These are phyloP conservation scores for Caloboletus inedulis DNA, from an alignment of 1,284 basidiomycete species.

Conservation along the genomic window DNA sequence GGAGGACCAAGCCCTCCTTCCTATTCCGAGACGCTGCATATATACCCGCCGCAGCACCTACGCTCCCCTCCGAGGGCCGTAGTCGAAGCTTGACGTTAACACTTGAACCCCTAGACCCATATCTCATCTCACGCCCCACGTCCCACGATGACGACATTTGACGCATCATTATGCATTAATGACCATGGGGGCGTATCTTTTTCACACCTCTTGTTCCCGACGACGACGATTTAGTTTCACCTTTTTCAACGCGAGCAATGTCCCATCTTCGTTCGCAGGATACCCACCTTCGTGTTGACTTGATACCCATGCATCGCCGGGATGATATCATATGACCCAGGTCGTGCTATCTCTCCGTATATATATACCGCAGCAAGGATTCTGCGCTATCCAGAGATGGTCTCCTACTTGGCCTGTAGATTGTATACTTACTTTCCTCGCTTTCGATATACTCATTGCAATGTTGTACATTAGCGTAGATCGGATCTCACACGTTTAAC, in stretches of 20 bases:
- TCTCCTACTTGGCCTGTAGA: background rate
- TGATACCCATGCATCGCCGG: slow-evolving; percentile 10
- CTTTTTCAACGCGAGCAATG: background rate
- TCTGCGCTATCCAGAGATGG: background rate
- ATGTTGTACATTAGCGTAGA: background rate
- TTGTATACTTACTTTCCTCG: too few relatives aligned
- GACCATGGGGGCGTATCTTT: background rate
- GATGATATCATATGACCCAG: background rate
- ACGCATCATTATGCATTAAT: background rate
- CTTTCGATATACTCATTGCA: background rate
- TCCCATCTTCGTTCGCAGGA: background rate
- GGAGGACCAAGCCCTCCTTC: slow-evolving; percentile 14
- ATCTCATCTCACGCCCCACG: background rate
- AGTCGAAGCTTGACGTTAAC: background rate
- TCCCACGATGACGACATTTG: background rate
- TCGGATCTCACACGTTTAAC: background rate
- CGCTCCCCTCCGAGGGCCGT: slow-evolving; percentile 4
- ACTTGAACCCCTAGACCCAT: too few relatives aligned
- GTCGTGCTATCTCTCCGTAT: too few relatives aligned
- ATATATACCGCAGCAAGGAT: background rate
- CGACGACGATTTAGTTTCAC: too few relatives aligned
- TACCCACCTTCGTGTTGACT: slow-evolving; percentile 3
- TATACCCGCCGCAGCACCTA: background rate
- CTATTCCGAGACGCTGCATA: slow-evolving; percentile 6
- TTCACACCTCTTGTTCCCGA: too few relatives aligned